These are phyloP conservation scores for Xylariaceae sp. DNA, from an alignment of 2,329 filamentous ascomycete genomes.

Conservation along the genomic window DNA sequence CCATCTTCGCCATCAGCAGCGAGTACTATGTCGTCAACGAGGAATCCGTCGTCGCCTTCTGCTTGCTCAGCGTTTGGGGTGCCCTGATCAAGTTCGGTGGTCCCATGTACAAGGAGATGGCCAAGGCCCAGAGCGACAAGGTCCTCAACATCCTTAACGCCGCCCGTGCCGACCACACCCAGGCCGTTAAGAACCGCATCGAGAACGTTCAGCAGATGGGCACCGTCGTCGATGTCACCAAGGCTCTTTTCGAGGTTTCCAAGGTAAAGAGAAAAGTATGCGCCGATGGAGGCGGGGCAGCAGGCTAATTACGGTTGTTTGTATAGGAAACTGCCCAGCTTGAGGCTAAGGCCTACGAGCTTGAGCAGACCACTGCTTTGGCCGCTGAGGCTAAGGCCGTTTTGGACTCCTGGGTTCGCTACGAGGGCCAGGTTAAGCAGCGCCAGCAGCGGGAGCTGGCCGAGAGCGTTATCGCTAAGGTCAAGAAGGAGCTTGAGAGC, in stretches of 20 bases:
- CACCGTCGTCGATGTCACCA: conserved; percentile 92
- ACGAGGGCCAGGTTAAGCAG: conserved; percentile 98
- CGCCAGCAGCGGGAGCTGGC: conserved; percentile 96
- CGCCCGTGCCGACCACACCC: conserved; percentile 89
- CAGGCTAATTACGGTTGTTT: conserved; percentile 17
- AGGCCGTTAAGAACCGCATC: conserved; percentile 91
- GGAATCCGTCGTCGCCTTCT: conserved; percentile 92
- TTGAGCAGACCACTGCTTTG: conserved; percentile 92
- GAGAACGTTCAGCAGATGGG: conserved; percentile 91
- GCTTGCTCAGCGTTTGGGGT: conserved; percentile 86
- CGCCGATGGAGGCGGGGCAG: not conserved
- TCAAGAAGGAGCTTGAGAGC: conserved; percentile 97
- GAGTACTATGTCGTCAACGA: conserved; percentile 99
- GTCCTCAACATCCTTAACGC: conserved; percentile 93
- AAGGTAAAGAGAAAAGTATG: conserved; percentile 59
- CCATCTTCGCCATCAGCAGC: conserved; percentile 94
- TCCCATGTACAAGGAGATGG: conserved; percentile 89
- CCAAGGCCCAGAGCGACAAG: conserved; percentile 80
- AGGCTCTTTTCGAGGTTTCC: conserved; percentile 93
- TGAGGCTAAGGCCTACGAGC: conserved; percentile 92
- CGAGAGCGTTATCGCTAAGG: conserved; percentile 89
- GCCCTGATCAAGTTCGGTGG: conserved; percentile 91
- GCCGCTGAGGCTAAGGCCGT: conserved; percentile 90
- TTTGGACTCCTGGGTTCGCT: conserved; percentile 97
- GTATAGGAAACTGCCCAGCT: conserved; percentile 88